phyloP scores from a whole-genome alignment of 352 stramenopile genomes.

The Pythium chondricola region DNA sequence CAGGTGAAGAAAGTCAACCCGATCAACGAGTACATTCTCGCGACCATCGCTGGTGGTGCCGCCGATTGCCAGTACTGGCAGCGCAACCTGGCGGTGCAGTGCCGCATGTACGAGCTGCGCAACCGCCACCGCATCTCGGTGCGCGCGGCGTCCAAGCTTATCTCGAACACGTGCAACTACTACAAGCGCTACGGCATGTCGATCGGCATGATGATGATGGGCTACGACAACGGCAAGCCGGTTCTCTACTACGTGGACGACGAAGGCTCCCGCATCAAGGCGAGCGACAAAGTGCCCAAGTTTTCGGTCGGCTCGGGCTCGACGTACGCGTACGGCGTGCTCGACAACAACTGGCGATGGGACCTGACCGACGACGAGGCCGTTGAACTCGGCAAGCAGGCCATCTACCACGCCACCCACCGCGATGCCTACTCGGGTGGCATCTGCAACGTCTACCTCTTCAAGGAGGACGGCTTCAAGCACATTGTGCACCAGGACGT shows the following conservation, averaged over 20 bases:
- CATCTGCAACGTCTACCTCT: conserved; percentile 95
- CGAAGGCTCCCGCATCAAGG: conserved; percentile 97
- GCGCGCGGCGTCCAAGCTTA: conserved; percentile 96
- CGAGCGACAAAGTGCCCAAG: conserved; percentile 91
- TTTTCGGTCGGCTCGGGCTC: conserved; percentile 99
- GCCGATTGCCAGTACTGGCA: conserved; percentile 99
- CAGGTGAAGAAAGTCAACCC: conserved; percentile 99
- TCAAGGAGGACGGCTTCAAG: conserved; percentile 96
- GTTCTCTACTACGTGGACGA: conserved; percentile 99
- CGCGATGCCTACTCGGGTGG: conserved; percentile 98
- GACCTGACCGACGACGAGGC: conserved; percentile 98
- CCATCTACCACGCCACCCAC: conserved; percentile 99
- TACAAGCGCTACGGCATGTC: conserved; percentile 92
- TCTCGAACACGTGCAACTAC: conserved; percentile 98
- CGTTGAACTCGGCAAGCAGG: conserved; percentile 97
- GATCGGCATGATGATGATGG: conserved; percentile 99
- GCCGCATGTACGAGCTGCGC: conserved; percentile 97
- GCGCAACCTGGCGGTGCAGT: conserved; percentile 95
- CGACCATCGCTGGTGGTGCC: conserved; percentile 97
- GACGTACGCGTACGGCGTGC: conserved; percentile 98
- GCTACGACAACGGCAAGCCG: conserved; percentile 97
- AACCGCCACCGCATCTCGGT: conserved; percentile 99
- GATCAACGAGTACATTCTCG: conserved; percentile 99
- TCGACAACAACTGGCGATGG: conserved; percentile 96
- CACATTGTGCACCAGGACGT: conserved; percentile 97